Conservation (phyloP, 164 flowering plant genomes). For the Stephania yunnanensis region DNA sequence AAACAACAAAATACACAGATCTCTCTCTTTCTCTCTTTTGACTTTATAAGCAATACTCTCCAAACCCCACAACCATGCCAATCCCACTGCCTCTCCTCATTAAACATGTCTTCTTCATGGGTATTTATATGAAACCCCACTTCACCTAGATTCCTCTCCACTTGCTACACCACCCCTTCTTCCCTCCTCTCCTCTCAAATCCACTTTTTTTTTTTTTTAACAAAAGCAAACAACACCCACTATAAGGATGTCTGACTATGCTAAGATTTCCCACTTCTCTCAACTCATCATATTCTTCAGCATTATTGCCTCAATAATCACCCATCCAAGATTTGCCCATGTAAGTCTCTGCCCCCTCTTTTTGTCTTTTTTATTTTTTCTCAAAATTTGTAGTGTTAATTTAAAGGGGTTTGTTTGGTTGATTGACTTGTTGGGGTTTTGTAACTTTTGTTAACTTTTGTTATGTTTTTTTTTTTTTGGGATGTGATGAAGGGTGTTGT, state of each 20-base stretch:
- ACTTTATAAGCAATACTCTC: background rate
- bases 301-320: background rate
- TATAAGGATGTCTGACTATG: conserved; percentile 10
- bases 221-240: background rate
- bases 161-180: background rate
- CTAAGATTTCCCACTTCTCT: background rate
- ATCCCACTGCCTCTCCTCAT: background rate
- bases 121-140: background rate
- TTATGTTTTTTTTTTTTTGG: background rate
- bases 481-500: background rate
- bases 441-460: too few relatives aligned
- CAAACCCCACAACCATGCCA: background rate
- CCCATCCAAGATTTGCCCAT: conserved; percentile 14
- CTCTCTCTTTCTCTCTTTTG: background rate
- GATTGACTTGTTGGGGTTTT: background rate
- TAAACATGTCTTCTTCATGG: background rate
- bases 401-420: background rate
- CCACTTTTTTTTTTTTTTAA: background rate
- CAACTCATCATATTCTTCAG: conserved; percentile 7
- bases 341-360: conserved; percentile 12
- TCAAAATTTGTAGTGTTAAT: background rate
- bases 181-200: background rate
- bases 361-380: background rate
- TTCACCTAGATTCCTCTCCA: background rate
- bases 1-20: background rate